Evolutionary conservation across 305 asterid genomes (phyloP), one percentile per base, ranked within the genome.

Genomic region (Nicotiana rustica): DNA sequence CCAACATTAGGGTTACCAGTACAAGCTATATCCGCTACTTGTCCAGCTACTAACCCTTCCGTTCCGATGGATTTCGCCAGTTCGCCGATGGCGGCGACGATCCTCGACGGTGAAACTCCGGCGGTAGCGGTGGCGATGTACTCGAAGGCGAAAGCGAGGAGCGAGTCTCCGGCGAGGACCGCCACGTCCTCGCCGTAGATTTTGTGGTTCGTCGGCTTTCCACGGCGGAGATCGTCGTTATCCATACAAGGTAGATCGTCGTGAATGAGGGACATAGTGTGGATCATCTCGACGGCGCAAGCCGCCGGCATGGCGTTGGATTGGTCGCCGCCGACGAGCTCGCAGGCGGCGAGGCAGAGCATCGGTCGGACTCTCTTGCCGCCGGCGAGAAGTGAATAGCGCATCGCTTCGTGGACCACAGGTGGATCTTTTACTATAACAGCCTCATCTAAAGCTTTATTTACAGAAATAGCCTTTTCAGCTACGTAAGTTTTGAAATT

Each of bases 241-340:
- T 93, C 98, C 97, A 94, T 94, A 81, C 97, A 92, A 2, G 98
- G 98, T 76, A 94, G 66, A 67, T 94, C 98, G 71, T 94, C 98
- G 84, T 94, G 98, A 78, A 94, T 94, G 9, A 93, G 84, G 1
- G 97, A 91, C 98, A 92, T 94, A 4, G 98, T 94, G 84, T 94
- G 97, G 77, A 94, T 93, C 98, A 94, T 94, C 87, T 94, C 98
- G 84, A 93, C 95, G 33, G 97, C 97, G 80, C 96, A 93, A 84
- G 98, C 96, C 6, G 97, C 97, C 4, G 97, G 94, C 83, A 90
- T 67, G 36, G 94, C 97, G 60, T 91, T 84, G 35, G 90, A 61
- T 55, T 87, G 85, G 55, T 84, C 65, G 13, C 98, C 98, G 15
- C 98, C 97, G 78, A 89, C 95, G 49, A 89, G 86, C 81, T 94